Evolutionary conservation across 306 rosid genomes (phyloP).

Genomic region (Fragaria iinumae): DNA sequence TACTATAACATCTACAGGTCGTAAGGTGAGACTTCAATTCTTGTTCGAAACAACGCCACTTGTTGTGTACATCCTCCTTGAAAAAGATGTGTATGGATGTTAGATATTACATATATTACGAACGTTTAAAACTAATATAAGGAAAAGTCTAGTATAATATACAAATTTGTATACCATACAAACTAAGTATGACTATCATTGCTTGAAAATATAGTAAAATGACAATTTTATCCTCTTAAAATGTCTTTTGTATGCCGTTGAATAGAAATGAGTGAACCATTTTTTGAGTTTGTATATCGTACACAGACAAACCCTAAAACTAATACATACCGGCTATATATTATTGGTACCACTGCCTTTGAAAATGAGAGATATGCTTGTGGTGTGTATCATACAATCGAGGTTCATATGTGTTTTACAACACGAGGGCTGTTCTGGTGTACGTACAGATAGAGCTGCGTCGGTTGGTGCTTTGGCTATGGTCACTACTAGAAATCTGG

Average conservation of each 20-base stretch:
- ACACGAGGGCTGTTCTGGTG: neutral
- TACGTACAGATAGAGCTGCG: no score
- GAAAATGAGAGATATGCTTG: neutral
- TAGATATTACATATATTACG: neutral
- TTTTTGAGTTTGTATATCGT: no score
- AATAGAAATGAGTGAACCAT: no score
- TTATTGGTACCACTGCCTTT: neutral
- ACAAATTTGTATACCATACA: no score
- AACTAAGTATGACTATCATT: no score
- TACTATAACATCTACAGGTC: neutral
- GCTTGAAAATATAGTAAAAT: no score
- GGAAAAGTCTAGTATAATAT: no score
- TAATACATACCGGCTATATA: no score
- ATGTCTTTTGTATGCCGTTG: no score
- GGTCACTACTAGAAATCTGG: neutral
- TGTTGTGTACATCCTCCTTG: neutral
- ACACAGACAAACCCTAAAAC: no score
- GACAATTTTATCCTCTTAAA: no score
- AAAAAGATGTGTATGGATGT: neutral
- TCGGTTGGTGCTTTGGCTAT: no score
- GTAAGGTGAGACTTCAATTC: neutral
- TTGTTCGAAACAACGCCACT: neutral
- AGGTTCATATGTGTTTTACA: neutral
- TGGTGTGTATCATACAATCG: neutral
- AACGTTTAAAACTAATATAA: neutral